phyloP scores from a whole-genome alignment of 768 basidiomycete genomes.

The Calocybe cyanea region DNA sequence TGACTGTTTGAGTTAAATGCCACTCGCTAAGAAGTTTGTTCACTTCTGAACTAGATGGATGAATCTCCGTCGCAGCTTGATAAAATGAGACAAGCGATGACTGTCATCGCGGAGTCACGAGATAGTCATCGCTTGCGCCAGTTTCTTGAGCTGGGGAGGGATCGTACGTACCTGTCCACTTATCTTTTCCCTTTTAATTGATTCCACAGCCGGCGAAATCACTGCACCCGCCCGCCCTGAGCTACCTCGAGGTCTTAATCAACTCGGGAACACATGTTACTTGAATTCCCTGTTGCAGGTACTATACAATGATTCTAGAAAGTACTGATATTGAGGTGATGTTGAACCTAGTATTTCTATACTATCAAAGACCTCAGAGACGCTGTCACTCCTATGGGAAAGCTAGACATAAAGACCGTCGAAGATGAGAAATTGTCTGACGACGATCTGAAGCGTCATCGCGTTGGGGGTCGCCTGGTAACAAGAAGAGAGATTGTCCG shows the following conservation, averaged over 20 bases:
- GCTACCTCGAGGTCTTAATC: constrained; percentile 82
- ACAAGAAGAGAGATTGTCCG: constrained; percentile 78
- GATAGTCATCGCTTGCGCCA: constrained; percentile 68
- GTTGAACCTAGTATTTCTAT: constrained; percentile 74
- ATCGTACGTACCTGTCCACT: constrained; percentile 60
- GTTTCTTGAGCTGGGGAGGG: constrained; percentile 61
- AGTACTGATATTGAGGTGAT: neutral
- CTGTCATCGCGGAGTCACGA: constrained; percentile 69
- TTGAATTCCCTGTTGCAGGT: constrained; percentile 78
- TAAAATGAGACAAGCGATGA: constrained; percentile 69
- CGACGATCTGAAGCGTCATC: constrained; percentile 76
- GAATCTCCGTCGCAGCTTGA: constrained; percentile 66
- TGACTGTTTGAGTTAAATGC: constrained; percentile 7
- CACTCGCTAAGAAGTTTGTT: constrained; percentile 8
- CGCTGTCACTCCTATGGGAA: constrained; percentile 60
- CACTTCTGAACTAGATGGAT: constrained; percentile 46
- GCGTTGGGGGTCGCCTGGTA: constrained; percentile 84
- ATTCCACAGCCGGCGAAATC: constrained; percentile 59
- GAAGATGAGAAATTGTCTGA: constrained; percentile 74
- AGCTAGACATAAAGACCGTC: constrained; percentile 47
- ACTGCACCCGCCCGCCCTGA: constrained; percentile 50
- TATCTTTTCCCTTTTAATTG: neutral
- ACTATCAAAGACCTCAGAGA: constrained; percentile 89
- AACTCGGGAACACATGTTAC: constrained; percentile 87
- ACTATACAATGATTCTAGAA: constrained; percentile 8